Conservation (phyloP, 441 rosid species). For the Erysimum cheiri region DNA sequence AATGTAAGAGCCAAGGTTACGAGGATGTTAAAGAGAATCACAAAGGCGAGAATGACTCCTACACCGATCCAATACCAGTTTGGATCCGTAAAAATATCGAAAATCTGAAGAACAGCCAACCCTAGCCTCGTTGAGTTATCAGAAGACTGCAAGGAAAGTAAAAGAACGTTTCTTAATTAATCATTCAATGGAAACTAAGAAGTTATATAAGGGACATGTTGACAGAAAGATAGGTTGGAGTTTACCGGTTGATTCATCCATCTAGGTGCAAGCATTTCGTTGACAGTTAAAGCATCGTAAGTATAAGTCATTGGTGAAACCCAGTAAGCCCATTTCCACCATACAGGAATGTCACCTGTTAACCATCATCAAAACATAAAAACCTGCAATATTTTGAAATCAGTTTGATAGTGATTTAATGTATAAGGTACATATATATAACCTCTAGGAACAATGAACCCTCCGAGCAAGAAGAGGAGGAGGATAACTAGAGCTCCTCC, state of each 20-base stretch:
- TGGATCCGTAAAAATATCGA: constrained; percentile 51
- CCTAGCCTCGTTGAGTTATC: constrained; percentile 61
- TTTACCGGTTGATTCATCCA: constrained; percentile 80
- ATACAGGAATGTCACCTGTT: constrained; percentile 65
- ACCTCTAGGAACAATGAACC: constrained; percentile 82
- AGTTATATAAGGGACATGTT: background rate
- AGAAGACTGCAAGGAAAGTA: constrained; percentile 55
- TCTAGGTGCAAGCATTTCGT: constrained; percentile 82
- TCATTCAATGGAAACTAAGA: background rate
- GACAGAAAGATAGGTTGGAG: background rate
- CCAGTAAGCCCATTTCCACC: constrained; percentile 98
- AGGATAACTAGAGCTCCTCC: constrained; percentile 76
- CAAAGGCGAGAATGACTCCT: constrained; percentile 64
- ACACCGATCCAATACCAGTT: constrained; percentile 93
- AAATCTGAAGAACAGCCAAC: constrained; percentile 59
- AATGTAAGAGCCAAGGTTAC: constrained; percentile 69
- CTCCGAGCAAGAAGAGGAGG: constrained; percentile 79
- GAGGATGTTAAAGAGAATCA: constrained; percentile 68
- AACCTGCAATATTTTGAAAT: background rate
- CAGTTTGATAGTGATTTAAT: background rate
- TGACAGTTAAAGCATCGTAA: constrained; percentile 72
- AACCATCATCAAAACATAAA: constrained; percentile 4
- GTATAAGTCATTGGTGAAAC: constrained; percentile 79
- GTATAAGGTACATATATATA: background rate
- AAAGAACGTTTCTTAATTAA: background rate